Percentiles rank a stretch among this genome's conserved stretches.
phyloP scores from a whole-genome alignment of 768 basidiomycete species.

The Erythrobasidium yunnanense region DNA sequence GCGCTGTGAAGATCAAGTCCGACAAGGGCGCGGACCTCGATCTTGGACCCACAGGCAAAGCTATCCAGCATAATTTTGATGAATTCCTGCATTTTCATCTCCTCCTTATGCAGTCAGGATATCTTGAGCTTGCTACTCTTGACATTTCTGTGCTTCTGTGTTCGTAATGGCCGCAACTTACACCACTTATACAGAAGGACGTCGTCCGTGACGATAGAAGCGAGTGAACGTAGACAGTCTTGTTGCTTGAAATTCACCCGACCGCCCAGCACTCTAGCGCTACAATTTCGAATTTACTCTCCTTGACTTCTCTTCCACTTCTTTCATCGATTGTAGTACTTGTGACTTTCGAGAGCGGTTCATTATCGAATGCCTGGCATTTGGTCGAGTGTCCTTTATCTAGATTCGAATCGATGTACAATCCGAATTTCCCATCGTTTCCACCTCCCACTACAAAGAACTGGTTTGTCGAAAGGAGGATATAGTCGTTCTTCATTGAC shows the following conservation, averaged over 20 bases:
- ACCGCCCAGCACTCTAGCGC: slow-evolving; percentile 26
- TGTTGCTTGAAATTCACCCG: background rate
- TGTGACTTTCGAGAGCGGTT: slow-evolving; percentile 37
- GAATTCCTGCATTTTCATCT: too few species aligned
- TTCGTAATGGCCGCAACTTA: too few species aligned
- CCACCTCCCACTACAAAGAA: slow-evolving; percentile 87
- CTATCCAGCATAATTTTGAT: too few species aligned
- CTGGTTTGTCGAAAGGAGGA: slow-evolving; percentile 68
- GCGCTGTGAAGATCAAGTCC: too few species aligned
- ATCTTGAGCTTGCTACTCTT: too few species aligned
- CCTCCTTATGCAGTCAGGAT: too few species aligned
- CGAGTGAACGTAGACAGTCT: background rate
- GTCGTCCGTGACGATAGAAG: background rate
- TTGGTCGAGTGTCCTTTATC: slow-evolving; percentile 70
- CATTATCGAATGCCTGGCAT: slow-evolving; percentile 80
- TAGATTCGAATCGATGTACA: slow-evolving; percentile 74
- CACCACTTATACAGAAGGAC: too few species aligned
- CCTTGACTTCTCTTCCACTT: too few species aligned
- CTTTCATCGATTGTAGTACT: background rate
- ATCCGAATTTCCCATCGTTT: slow-evolving; percentile 77
- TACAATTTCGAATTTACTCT: slow-evolving; percentile 26
- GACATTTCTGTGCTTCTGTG: too few species aligned
- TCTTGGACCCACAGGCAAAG: too few species aligned
- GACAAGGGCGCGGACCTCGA: too few species aligned
- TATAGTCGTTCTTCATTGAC: slow-evolving; percentile 83